Base-by-base conservation (phyloP, 495 filamentous ascomycete species). In the Aspergillus coremiiformis region DNA sequence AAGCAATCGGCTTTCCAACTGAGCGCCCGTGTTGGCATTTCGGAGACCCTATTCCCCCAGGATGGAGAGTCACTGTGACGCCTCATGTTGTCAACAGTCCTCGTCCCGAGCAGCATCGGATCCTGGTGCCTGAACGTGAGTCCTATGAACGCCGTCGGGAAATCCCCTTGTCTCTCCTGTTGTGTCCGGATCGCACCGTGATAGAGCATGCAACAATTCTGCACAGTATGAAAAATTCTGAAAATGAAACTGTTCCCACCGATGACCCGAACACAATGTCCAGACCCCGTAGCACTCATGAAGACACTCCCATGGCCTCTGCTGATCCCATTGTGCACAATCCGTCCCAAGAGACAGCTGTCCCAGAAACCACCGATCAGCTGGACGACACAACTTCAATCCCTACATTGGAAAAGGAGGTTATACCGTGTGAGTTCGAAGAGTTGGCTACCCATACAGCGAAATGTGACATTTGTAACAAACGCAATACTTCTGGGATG, bases 391-490 rank as follows among this genome's bases (percentile, higher is more conserved):
- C 17, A 19, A 2, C 3, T 24, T 21, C 12, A 3, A 8, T 15
- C 2, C 47, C 21, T 9, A 9, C 19, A 6, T 3, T n/a, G 47
- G 20, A 20, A 2, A 5, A n/a, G 4, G 30, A n/a, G 0, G 26
- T 35, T 5, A 39, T 39, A 6, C 47, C 22, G 4, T 24, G 7
- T 22, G n/a, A 55, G 2, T 74, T 74, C 54, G 44, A 53, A 2
- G 52, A 65, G 19, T 63, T 77, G 15, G 55, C 50, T 1, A 69
- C 72, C 5, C 69, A 72, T 49, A 79, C 76, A 0, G 76, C 73
- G 1, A 79, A 78, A 56, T 80, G 78, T 48, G 78, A 80, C 27
- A 12, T 65, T 1, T 80, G 78, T 57, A 65, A 71, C 42, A 55
- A 54, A 10, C 68, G 75, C 5, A 79, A 80, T 47, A 61, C 33